phyloP scores from a whole-genome alignment of 495 filamentous ascomycete species.

The Neurospora tetrasperma region DNA sequence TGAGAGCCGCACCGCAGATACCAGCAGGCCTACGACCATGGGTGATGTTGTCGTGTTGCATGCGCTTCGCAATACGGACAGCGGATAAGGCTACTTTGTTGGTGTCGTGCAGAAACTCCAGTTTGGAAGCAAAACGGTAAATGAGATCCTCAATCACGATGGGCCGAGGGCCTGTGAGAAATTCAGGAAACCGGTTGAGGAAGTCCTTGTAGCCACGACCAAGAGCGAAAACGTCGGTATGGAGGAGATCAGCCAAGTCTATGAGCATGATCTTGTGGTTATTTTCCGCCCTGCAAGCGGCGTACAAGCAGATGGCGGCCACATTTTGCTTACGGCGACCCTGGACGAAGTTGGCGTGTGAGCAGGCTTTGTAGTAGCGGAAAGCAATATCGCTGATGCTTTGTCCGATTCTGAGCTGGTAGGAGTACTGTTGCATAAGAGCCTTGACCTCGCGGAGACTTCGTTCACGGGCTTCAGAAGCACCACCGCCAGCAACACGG shows the following conservation, averaged over 20 bases:
- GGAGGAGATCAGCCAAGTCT: constrained; percentile 80
- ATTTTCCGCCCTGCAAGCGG: constrained; percentile 60
- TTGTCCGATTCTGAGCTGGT: constrained; percentile 46
- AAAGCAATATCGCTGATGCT: constrained; percentile 51
- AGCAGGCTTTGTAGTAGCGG: constrained; percentile 68
- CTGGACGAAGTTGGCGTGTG: constrained; percentile 71
- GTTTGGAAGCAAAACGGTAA: constrained; percentile 73
- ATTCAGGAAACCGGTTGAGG: constrained; percentile 51
- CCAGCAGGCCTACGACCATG: constrained; percentile 87
- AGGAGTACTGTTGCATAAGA: constrained; percentile 34
- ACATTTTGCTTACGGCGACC: constrained; percentile 80
- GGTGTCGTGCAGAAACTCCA: constrained; percentile 74
- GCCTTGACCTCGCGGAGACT: constrained; percentile 52
- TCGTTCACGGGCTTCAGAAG: constrained; percentile 49
- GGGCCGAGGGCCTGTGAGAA: constrained; percentile 37
- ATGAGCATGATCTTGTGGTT: constrained; percentile 72
- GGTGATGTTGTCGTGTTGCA: constrained; percentile 94
- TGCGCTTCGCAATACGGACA: constrained; percentile 72
- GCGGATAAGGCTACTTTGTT: constrained; percentile 79
- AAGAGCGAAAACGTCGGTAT: constrained; percentile 86
- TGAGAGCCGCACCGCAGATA: constrained; percentile 85
- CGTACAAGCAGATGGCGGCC: constrained; percentile 77
- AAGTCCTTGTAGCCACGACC: constrained; percentile 74
- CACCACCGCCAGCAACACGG: constrained; percentile 27
- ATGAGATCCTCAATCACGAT: constrained; percentile 81